Evolutionary conservation across 108 stramenopile genomes (phyloP).

Genomic region (Cylindrotheca fusiformis): DNA sequence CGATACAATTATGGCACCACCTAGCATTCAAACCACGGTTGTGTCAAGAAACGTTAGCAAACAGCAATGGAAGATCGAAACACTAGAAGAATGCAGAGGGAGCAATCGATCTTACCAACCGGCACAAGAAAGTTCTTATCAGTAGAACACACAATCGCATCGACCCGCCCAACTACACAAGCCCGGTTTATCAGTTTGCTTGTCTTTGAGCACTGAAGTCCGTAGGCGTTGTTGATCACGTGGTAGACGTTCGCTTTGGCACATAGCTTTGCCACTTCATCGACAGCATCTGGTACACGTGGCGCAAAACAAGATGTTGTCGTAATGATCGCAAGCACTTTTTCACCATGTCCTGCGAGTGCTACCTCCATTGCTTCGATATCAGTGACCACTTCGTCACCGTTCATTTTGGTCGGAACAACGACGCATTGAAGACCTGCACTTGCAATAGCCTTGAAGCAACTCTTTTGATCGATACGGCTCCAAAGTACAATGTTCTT

Average conservation of each 20-base stretch:
- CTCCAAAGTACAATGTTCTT: constrained; percentile 81
- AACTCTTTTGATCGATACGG: constrained; percentile 99
- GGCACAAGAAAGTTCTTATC: constrained; percentile 99
- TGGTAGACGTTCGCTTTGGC: constrained; percentile 65
- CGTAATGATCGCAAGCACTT: constrained; percentile 87
- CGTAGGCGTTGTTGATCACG: constrained; percentile 99
- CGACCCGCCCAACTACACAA: constrained; percentile 90
- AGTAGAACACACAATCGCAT: constrained; percentile 95
- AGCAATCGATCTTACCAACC: constrained; percentile 56
- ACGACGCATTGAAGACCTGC: constrained; percentile 91
- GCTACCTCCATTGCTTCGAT: constrained; percentile 71
- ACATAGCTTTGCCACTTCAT: constrained; percentile 85
- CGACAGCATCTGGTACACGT: constrained; percentile 92
- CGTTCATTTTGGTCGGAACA: constrained; percentile 67
- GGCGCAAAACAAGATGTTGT: constrained; percentile 99
- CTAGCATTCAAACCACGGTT: constrained; percentile 7
- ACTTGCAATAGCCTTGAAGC: constrained; percentile 93
- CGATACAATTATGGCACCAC: constrained; percentile 88
- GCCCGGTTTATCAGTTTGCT: constrained; percentile 82
- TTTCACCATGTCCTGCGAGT: constrained; percentile 40
- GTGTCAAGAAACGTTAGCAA: background rate
- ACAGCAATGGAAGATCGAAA: background rate
- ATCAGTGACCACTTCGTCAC: constrained; percentile 91
- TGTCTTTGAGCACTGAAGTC: constrained; percentile 86
- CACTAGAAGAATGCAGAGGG: background rate